phyloP scores from a whole-genome alignment of 352 stramenopile genomes.

The Saprolegnia parasitica region DNA sequence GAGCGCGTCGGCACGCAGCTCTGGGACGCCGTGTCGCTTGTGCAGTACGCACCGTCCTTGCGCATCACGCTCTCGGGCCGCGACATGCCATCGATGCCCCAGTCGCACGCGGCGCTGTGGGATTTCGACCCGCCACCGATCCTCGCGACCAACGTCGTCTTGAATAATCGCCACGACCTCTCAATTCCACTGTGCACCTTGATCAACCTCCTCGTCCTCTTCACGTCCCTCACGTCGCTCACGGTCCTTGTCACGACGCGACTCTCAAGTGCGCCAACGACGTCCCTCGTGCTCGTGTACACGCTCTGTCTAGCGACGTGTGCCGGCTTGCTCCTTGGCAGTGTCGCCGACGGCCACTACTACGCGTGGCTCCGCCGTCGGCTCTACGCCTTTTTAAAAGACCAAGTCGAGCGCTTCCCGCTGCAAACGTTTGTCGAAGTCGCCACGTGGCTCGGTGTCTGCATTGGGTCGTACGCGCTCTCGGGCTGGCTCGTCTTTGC shows the following conservation, averaged over 20 bases:
- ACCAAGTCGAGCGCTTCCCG: conserved; percentile 43
- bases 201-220: neutral
- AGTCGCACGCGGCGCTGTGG: neutral
- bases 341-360: neutral
- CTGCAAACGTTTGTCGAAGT: conserved; percentile 73
- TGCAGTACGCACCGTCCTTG: conserved; percentile 12
- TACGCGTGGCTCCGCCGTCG: conserved; percentile 1
- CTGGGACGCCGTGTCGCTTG: conserved; percentile 2
- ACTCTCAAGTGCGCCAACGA: neutral
- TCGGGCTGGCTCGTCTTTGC: conserved; percentile 73
- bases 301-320: conserved; percentile 39
- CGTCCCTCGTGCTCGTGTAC: neutral
- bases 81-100: too few species aligned
- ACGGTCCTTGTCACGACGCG: neutral
- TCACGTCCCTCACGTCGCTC: neutral
- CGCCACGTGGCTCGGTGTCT: conserved; percentile 63
- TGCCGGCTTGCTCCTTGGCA: conserved; percentile 26
- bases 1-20: neutral
- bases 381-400: neutral
- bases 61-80: neutral
- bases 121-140: neutral
- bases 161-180: neutral
- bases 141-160: neutral
- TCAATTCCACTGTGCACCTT: neutral
- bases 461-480: conserved; percentile 64